Evolutionary conservation across 441 rosid genomes (phyloP).

Genomic region (Kokia cookei): DNA sequence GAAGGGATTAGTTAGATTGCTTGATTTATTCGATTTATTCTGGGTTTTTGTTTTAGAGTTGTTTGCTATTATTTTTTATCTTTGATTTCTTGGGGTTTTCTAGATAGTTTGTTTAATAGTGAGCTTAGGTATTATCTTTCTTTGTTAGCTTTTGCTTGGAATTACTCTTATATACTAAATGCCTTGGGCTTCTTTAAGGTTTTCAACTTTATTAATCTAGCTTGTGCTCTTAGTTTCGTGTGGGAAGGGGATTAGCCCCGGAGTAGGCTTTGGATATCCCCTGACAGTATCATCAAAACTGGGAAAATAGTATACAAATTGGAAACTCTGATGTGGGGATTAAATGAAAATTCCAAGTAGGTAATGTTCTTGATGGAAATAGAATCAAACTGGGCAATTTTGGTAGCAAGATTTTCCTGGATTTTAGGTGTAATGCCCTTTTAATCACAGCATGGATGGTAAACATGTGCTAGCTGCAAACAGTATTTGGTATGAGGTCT

Average conservation of each 20-base stretch:
- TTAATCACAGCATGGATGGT: neutral
- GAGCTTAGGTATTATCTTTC: neutral
- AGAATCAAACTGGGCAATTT: neutral
- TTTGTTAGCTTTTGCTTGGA: neutral
- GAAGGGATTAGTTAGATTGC: conserved; percentile 9
- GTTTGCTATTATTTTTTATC: neutral
- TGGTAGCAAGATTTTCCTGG: neutral
- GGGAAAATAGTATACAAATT: neutral
- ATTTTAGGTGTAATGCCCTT: neutral
- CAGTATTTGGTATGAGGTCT: neutral
- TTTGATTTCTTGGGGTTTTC: conserved; percentile 1
- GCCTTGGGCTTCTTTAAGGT: neutral
- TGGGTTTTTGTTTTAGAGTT: neutral
- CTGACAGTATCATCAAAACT: neutral
- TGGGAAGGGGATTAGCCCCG: neutral
- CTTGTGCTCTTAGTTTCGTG: neutral
- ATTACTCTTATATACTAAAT: neutral
- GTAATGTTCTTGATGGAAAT: neutral
- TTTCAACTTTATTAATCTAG: neutral
- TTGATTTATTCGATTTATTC: neutral
- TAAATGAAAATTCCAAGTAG: neutral
- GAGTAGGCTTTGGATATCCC: neutral
- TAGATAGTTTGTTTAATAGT: neutral
- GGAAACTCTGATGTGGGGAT: neutral
- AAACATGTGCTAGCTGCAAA: neutral